Evolutionary conservation across 305 asterid genomes (phyloP), one percentile per base, ranked within the genome.

Genomic region (Fraxinus greggii): DNA sequence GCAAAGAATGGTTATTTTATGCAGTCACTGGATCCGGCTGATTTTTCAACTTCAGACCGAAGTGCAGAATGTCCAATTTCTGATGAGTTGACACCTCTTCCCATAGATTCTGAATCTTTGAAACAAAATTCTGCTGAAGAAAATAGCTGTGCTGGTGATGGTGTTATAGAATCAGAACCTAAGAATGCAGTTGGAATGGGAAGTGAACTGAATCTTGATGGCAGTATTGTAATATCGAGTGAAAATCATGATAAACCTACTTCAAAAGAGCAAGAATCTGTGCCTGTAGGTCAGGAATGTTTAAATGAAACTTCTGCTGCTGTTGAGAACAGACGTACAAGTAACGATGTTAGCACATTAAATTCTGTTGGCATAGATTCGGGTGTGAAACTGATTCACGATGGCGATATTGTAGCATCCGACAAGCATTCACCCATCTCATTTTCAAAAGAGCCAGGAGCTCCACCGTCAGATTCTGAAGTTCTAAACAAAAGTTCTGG

Each of bases 121-220:
- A 78, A 75, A 7, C 54, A 81, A 79, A 74, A 23, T 24, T 61
- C 72, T 51, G 81, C 38, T 63, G 54, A 84, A 26, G 73, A 85
- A 8, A 75, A 76, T 80, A 79, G 36, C 75, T 56, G 67, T 42
- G 9, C 33, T 23, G 5, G 26, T 59, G 80, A 42, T 70, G 78
- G 42, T 7, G 54, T 10, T 67, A 65, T 28, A 75, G 56, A 65
- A 75, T 79, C 84, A 7, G 86, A 84, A 74, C 76, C 77, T n/a
- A n/a, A 73, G 7, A 56, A 69, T 67, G 70, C 77, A 38, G 45
- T 69, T 84, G 81, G 74, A 45, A 76, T 36, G 84, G 48, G 24
- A 72, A 19, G 70, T 81, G 83, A 88, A 72, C 63, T 78, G 72
- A 86, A 81, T 75, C 80, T 76, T 79, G 87, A 82, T 42, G 84